Evolutionary conservation across 2,329 filamentous ascomycete species (phyloP).

Genomic region (Aspergillus thermomutatus): DNA sequence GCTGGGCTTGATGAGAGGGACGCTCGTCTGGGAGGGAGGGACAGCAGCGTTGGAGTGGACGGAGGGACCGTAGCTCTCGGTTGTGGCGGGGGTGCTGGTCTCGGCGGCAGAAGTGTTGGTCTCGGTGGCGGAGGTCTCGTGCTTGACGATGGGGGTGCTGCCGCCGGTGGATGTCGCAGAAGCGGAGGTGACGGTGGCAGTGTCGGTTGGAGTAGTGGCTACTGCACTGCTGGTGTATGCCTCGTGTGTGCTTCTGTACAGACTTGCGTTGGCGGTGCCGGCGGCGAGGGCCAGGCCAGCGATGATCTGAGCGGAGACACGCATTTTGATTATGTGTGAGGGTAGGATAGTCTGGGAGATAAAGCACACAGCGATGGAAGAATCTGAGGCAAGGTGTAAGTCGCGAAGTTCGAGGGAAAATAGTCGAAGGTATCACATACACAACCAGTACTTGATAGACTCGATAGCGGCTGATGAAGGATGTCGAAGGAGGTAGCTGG

Average conservation of each 20-base stretch:
- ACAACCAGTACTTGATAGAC: not conserved
- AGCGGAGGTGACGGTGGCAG: not conserved
- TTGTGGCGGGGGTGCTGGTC: not conserved
- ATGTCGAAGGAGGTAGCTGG: not conserved
- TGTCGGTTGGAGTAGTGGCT: not conserved
- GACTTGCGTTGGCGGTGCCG: constrained; percentile 10
- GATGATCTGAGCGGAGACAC: constrained; percentile 22
- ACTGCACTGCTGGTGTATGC: not conserved
- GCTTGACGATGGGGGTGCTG: constrained; percentile 5
- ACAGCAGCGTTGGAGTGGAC: constrained; percentile 7
- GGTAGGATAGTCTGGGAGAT: not conserved
- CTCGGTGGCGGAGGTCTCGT: not conserved
- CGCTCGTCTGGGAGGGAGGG: constrained; percentile 13
- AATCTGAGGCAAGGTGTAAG: not conserved
- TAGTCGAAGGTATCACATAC: not conserved
- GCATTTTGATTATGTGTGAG: constrained; percentile 22
- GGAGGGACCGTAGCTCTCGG: constrained; percentile 2
- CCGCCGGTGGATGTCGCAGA: not conserved
- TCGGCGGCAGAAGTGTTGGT: not conserved
- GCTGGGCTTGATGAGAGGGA: constrained; percentile 19
- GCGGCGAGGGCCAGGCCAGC: constrained; percentile 18
- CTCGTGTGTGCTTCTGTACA: not conserved
- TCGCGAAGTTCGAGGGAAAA: not conserved
- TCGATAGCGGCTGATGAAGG: not conserved
- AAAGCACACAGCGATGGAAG: not conserved